Evolutionary conservation across 768 basidiomycete genomes (phyloP).

Genomic region (Fibroporia radiculosa): DNA sequence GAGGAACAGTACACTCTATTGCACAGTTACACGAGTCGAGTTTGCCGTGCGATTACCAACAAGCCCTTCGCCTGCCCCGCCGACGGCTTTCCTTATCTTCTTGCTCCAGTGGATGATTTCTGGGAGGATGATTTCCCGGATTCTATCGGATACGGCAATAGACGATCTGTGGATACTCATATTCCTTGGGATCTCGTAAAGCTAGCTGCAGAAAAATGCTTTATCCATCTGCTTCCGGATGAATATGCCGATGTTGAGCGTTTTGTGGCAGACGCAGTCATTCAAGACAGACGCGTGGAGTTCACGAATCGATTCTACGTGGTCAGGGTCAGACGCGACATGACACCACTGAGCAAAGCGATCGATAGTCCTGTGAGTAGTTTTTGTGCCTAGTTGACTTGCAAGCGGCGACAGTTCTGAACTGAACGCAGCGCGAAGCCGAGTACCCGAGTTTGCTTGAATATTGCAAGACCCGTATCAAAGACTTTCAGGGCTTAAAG

Average conservation of each 20-base stretch:
- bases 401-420: neutral
- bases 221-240: slow-evolving; percentile 32
- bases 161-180: slow-evolving; percentile 32
- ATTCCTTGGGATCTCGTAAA: slow-evolving; percentile 62
- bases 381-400: neutral
- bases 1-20: slow-evolving; percentile 39
- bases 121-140: neutral
- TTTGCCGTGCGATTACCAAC: slow-evolving; percentile 57
- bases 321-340: slow-evolving; percentile 48
- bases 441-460: slow-evolving; percentile 55
- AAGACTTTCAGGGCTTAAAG: slow-evolving; percentile 53
- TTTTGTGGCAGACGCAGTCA: slow-evolving; percentile 52
- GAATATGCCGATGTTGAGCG: slow-evolving; percentile 27
- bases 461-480: slow-evolving; percentile 54
- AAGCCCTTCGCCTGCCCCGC: slow-evolving; percentile 53
- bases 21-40: slow-evolving; percentile 53
- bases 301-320: slow-evolving; percentile 66
- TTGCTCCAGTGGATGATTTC: slow-evolving; percentile 46
- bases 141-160: slow-evolving; percentile 14
- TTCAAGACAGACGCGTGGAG: slow-evolving; percentile 74
- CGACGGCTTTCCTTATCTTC: slow-evolving; percentile 54
- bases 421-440: slow-evolving; percentile 44
- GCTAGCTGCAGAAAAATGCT: slow-evolving; percentile 45
- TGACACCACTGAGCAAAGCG: slow-evolving; percentile 69
- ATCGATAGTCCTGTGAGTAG: slow-evolving; percentile 52